These are phyloP conservation scores for Batkoa obscura DNA, from an alignment of 371 early-diverging fungal species.

Conservation along the genomic window DNA sequence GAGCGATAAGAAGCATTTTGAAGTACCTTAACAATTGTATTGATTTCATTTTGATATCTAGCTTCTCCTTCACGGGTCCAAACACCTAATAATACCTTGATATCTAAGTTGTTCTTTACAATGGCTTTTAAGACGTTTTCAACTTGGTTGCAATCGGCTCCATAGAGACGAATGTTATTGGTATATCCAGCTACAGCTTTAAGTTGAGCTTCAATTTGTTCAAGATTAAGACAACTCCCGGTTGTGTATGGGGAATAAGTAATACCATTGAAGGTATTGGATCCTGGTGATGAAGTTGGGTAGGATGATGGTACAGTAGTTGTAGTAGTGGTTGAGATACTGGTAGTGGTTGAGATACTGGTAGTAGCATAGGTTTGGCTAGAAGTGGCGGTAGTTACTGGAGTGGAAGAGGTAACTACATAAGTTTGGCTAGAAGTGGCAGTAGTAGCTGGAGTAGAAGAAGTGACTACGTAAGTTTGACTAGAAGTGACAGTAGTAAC, in stretches of 20 bases:
- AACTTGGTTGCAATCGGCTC: conserved; percentile 2
- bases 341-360: no score
- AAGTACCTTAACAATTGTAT: background rate
- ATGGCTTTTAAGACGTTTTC: background rate
- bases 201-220: background rate
- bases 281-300: no score
- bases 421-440: no score
- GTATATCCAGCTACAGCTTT: background rate
- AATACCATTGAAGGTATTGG: no score
- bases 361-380: no score
- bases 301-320: no score
- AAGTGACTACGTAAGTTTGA: no score
- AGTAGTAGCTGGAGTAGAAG: no score
- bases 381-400: no score
- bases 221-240: background rate
- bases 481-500: no score
- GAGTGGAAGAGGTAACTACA: no score
- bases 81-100: background rate
- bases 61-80: conserved; percentile 1
- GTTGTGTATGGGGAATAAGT: background rate
- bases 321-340: no score
- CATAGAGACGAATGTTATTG: background rate
- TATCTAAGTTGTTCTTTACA: background rate
- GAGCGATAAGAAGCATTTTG: background rate
- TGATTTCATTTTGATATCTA: background rate